These are phyloP conservation scores for Metschnikowia colocasiae DNA, from an alignment of 805 yeast species.

Conservation along the genomic window DNA sequence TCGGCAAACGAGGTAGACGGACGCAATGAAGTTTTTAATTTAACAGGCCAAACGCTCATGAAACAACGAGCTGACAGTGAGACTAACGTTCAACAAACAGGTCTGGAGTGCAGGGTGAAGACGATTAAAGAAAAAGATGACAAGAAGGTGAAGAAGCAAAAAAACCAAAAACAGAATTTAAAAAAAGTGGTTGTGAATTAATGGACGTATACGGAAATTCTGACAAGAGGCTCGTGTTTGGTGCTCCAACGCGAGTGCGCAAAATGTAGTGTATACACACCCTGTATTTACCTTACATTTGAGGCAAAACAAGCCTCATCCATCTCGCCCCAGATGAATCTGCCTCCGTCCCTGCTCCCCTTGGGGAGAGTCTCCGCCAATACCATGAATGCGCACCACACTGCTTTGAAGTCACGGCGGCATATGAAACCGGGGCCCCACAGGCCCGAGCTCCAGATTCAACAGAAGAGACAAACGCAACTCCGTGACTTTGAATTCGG, in stretches of 20 bases:
- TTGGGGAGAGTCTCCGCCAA: not conserved
- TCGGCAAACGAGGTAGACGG: not conserved
- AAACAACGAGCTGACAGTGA: not conserved
- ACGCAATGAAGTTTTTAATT: not conserved
- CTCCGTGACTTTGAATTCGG: conserved; percentile 82
- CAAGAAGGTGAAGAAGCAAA: not conserved
- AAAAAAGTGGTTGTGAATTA: too few species aligned
- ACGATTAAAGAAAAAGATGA: not conserved
- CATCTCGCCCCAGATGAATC: not conserved
- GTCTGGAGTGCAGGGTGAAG: too few species aligned
- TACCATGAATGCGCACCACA: not conserved
- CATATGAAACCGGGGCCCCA: not conserved
- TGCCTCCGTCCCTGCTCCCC: conserved; percentile 2
- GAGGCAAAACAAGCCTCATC: not conserved
- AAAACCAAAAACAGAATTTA: not conserved
- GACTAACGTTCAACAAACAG: not conserved
- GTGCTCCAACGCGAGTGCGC: conserved; percentile 1
- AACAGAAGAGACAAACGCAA: not conserved
- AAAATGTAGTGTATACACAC: not conserved
- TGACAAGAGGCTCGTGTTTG: not conserved
- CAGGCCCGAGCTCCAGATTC: not conserved
- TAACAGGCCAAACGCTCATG: not conserved
- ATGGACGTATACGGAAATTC: not conserved
- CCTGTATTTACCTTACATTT: not conserved
- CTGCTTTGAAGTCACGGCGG: not conserved